Percentiles rank a stretch among this genome's conserved stretches.
Conservation (phyloP, 768 basidiomycete genomes). For the Gloeostereum incarnatum region DNA sequence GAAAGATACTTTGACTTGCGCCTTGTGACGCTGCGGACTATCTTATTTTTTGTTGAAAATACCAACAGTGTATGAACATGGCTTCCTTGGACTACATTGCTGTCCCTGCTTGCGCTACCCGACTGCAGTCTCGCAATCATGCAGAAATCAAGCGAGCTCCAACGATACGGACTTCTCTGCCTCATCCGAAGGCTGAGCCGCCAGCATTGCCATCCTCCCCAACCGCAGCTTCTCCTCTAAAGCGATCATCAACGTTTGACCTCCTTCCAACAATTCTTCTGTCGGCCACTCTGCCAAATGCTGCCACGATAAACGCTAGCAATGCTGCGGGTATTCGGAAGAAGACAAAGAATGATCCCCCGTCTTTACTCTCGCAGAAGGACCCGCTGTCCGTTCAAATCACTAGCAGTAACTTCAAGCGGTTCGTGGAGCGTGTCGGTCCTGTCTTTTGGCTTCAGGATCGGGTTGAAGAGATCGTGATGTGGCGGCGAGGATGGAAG, state of each 20-base stretch:
- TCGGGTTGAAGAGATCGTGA: conserved; percentile 71
- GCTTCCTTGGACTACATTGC: conserved; percentile 41
- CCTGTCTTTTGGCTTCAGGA: conserved; percentile 90
- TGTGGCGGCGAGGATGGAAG: conserved; percentile 75
- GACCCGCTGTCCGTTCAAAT: conserved; percentile 73
- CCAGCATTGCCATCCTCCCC: conserved; percentile 17
- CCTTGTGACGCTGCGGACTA: no score
- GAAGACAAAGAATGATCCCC: conserved; percentile 14
- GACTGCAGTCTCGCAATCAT: conserved; percentile 17
- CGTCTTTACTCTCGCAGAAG: conserved; percentile 40
- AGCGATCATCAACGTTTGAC: conserved; percentile 19
- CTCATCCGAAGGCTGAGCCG: no score
- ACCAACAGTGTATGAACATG: no score
- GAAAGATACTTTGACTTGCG: no score
- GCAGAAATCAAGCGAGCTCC: conserved; percentile 26
- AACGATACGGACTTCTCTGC: conserved; percentile 32
- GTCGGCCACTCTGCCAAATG: conserved; percentile 15
- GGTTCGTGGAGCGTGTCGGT: conserved; percentile 69
- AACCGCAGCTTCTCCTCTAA: conserved; percentile 13
- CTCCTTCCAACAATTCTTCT: conserved; percentile 31
- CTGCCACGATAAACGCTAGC: conserved; percentile 9
- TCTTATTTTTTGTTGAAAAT: no score
- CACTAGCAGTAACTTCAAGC: conserved; percentile 70
- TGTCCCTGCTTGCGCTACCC: conserved; percentile 30
- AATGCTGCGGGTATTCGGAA: conserved; percentile 12